Evolutionary conservation across 1,284 basidiomycete genomes (phyloP).

Genomic region (Melampsora occidentalis): DNA sequence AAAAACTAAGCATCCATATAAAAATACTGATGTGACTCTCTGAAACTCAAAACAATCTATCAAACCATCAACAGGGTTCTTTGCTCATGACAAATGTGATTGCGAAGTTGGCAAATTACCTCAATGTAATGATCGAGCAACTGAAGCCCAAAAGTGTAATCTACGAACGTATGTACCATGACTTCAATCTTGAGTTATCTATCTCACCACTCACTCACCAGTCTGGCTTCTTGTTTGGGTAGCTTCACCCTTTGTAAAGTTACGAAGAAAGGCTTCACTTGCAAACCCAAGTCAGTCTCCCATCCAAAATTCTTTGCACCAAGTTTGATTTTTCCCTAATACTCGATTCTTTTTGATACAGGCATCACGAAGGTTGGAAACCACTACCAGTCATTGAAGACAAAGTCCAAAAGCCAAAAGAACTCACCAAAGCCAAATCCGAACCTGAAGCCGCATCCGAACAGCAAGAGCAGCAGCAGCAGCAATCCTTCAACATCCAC

Average conservation of each 20-base stretch:
- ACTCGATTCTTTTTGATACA: neutral
- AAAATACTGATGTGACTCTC: neutral
- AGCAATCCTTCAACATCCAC: neutral
- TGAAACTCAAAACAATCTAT: neutral
- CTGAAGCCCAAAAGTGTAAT: slow-evolving; percentile 35
- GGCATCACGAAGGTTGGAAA: slow-evolving; percentile 40
- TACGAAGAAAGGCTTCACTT: slow-evolving; percentile 33
- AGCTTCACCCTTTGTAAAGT: slow-evolving; percentile 41
- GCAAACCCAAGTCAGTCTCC: slow-evolving; percentile 26
- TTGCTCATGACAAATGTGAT: slow-evolving; percentile 35
- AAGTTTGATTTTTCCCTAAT: neutral
- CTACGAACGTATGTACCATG: slow-evolving; percentile 26
- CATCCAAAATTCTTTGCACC: neutral
- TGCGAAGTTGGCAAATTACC: slow-evolving; percentile 12
- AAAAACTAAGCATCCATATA: neutral
- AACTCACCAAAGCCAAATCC: neutral
- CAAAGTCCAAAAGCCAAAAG: neutral
- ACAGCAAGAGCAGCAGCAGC: slow-evolving; percentile 14
- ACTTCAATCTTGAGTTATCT: neutral
- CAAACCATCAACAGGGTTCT: slow-evolving; percentile 22
- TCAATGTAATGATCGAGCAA: slow-evolving; percentile 17
- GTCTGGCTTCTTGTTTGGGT: too few relatives aligned
- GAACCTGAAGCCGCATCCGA: neutral
- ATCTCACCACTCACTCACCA: neutral
- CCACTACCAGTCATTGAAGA: neutral